These are phyloP conservation scores for Xylona heveae DNA, from an alignment of 495 filamentous ascomycete genomes.

Conservation along the genomic window DNA sequence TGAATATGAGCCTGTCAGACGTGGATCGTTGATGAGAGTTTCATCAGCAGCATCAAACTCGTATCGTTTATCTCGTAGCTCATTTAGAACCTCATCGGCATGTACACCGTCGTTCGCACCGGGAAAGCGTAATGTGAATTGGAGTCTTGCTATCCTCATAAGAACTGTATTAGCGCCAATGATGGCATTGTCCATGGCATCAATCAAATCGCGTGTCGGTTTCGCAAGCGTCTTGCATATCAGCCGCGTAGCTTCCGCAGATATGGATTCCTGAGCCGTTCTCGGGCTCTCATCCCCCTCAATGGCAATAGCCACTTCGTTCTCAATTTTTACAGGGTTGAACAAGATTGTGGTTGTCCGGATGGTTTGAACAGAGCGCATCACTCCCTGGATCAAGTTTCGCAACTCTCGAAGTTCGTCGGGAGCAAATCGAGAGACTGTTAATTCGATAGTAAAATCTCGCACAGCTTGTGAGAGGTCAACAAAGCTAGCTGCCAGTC, in stretches of 20 bases:
- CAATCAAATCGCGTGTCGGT: constrained; percentile 23
- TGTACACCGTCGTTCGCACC: constrained; percentile 4
- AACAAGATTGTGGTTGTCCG: constrained; percentile 23
- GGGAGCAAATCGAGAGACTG: constrained; percentile 24
- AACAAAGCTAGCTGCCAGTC: constrained; percentile 25
- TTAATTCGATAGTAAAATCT: constrained; percentile 31
- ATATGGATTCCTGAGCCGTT: background rate
- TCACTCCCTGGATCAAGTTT: constrained; percentile 29
- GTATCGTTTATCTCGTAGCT: constrained; percentile 1
- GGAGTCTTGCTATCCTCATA: constrained; percentile 26
- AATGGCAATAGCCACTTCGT: constrained; percentile 17
- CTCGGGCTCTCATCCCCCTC: constrained; percentile 6
- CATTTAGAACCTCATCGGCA: background rate
- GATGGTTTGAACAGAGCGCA: constrained; percentile 23
- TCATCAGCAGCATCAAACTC: constrained; percentile 19
- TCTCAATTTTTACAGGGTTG: constrained; percentile 4
- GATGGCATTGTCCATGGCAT: constrained; percentile 21
- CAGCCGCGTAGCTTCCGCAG: constrained; percentile 10
- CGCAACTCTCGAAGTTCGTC: constrained; percentile 24
- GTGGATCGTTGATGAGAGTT: constrained; percentile 12
- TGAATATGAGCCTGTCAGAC: constrained; percentile 13
- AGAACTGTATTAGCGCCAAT: constrained; percentile 22
- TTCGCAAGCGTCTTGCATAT: constrained; percentile 21
- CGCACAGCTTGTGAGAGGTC: constrained; percentile 30
- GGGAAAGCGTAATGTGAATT: constrained; percentile 17